Base-by-base conservation (phyloP, 352 stramenopile genomes). In the Globisporangium orthogonon region DNA sequence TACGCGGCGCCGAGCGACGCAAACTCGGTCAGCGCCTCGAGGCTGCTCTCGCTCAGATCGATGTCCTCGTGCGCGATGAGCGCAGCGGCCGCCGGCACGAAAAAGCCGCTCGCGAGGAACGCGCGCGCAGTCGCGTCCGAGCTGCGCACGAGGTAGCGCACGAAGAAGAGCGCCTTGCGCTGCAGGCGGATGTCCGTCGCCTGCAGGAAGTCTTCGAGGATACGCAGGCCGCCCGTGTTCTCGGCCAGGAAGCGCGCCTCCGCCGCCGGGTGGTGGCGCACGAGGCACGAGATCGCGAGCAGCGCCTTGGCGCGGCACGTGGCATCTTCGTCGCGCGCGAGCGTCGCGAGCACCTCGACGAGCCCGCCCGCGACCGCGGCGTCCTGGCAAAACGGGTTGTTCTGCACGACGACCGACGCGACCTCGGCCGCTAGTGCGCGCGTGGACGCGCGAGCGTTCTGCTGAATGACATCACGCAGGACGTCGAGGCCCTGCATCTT, bases 301-400 rank as follows among this genome's bases (percentile, higher is more conserved):
- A 95, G 54, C 35, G 83, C 76, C 66, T 95, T 95, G 3, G 86
- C 82, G 14, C 78, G 76, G 57, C 79, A 91, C 15, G 66, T 85
- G 10, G 81, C 73, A 60, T 92, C 74, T 30, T 66, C 40, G 49
- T 87, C 67, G 11, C 70, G 56, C 1, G 76, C 76, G 40, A 89
- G 40, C 29, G 68, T 63, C 58, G 78, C 90, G 4, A 95, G 66
- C 60, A 83, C 75, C 57, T 92, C 80, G 3, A 95, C 52, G 44
- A 93, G 55, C 0, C 76, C 77, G 11, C 52, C 68, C 17, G 85
- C 69, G 44, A 93, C 66, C 14, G 80, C 83, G 2, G 75, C 79
- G 52, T 93, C 73, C 54, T 95, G 85, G 28, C 78, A 87, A 57
- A 89, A 87, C 0, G 81, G 85, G 55, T 93, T 93, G 70, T 95